These are phyloP conservation scores for Aspergillus sp. DNA, from an alignment of 2,329 filamentous ascomycete species.

Conservation along the genomic window DNA sequence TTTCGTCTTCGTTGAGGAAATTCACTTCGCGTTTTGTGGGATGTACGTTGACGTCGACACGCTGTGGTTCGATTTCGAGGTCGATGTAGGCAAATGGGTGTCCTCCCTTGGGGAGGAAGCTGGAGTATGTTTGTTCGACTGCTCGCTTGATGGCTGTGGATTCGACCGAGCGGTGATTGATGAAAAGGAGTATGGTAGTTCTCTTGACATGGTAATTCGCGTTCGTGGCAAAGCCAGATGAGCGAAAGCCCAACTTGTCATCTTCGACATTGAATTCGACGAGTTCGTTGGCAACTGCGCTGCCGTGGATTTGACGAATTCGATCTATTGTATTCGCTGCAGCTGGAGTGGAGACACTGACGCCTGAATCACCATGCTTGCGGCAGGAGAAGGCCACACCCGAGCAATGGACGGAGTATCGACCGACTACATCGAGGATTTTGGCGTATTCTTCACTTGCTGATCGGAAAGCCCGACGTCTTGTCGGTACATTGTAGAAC, in stretches of 20 bases:
- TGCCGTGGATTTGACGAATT: constrained; percentile 87
- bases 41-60: constrained; percentile 96
- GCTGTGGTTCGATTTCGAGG: constrained; percentile 85
- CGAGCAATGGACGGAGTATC: constrained; percentile 88
- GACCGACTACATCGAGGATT: constrained; percentile 90
- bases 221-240: constrained; percentile 80
- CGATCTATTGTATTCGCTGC: constrained; percentile 74
- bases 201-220: constrained; percentile 94
- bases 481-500: constrained; percentile 93
- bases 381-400: constrained; percentile 96
- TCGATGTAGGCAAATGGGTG: constrained; percentile 94
- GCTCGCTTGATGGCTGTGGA: constrained; percentile 85
- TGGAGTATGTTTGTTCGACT: constrained; percentile 83
- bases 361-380: constrained; percentile 85
- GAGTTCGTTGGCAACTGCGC: constrained; percentile 81
- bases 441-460: constrained; percentile 95
- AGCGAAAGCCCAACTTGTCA: constrained; percentile 78
- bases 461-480: constrained; percentile 86
- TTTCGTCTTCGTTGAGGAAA: constrained; percentile 96
- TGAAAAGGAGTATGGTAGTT: constrained; percentile 85
- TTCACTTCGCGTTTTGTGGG: constrained; percentile 97
- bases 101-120: constrained; percentile 87
- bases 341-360: constrained; percentile 76
- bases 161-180: constrained; percentile 93
- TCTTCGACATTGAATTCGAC: constrained; percentile 74